Evolutionary conservation across 2,329 filamentous ascomycete species (phyloP), one percentile per base, ranked within the genome.

Genomic region (Fusarium incarnatum): DNA sequence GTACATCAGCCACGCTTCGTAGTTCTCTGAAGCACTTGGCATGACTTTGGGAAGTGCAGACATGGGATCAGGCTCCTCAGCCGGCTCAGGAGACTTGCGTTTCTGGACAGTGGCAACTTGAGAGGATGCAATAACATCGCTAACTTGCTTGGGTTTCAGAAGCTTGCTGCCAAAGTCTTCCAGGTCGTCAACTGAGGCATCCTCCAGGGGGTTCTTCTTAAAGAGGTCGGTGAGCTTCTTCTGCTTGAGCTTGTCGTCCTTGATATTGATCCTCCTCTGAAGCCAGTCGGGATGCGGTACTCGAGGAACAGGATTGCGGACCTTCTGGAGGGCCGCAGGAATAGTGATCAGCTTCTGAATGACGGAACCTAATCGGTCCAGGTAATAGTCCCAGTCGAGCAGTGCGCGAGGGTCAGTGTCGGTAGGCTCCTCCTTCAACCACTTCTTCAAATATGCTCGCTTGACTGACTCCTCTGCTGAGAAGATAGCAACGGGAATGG

Each of bases 301-400:
- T 70, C 97, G 87, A 16, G 96, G 97, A 2, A 98, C 95, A 0
- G 96, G 96, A 76, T 99, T 99, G 57, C 91, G 88, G 58, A 99
- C 87, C 81, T 97, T 98, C 78, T 99, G 96, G 53, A 99, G 85
- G 5, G 97, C 96, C 18, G 96, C 97, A 4, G 96, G 96, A 72
- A 99, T 99, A 2, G 97, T 99, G 77, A 99, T 97, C 58, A 99
- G 88, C 80, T 99, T 99, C 81, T 99, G 96, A 54, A 99, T 97
- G 58, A 99, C 96, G 1, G 95, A 98, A 1, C 94, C 95, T 22
- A 99, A 85, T 82, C 96, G 94, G 77, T 99, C 97, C 3, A 94
- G 86, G 78, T 99, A 99, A 81, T 99, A 99, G 72, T 94, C 88
- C 96, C 96, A 99, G 79, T 99, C 96, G 54, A 99, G 90, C 15